Conservation (phyloP, 2,329 filamentous ascomycete species). For the Colletotrichum sp. region DNA sequence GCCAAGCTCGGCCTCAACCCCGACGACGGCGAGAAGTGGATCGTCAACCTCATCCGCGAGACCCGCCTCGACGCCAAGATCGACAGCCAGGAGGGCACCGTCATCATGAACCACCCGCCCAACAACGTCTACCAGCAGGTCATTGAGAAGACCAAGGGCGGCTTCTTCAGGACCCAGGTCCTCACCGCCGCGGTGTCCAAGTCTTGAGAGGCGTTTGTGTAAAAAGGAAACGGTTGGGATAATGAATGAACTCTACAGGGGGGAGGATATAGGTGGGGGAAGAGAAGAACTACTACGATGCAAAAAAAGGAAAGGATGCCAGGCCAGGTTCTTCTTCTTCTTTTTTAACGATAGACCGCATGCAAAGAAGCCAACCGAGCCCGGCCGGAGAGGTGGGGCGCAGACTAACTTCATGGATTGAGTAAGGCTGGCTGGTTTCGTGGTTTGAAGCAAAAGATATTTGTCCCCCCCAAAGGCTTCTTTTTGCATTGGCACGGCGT, state of each 20-base stretch:
- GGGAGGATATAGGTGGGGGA: background rate
- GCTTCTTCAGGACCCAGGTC: slow-evolving; percentile 98
- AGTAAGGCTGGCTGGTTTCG: too few species aligned
- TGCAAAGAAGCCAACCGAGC: background rate
- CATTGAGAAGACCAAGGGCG: slow-evolving; percentile 98
- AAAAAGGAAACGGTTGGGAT: background rate
- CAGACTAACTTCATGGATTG: too few species aligned
- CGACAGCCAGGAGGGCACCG: slow-evolving; percentile 97
- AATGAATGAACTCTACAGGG: background rate
- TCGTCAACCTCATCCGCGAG: slow-evolving; percentile 98
- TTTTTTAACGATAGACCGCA: background rate
- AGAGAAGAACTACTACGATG: too few species aligned
- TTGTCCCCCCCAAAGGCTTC: background rate
- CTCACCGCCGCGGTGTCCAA: slow-evolving; percentile 72
- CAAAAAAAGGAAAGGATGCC: too few species aligned
- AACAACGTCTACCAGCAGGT: slow-evolving; percentile 99
- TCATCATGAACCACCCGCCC: slow-evolving; percentile 99
- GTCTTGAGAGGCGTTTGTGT: slow-evolving; percentile 26
- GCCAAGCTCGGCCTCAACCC: slow-evolving; percentile 88
- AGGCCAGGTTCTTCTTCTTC: too few species aligned
- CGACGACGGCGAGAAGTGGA: slow-evolving; percentile 99
- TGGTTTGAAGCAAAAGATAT: too few species aligned
- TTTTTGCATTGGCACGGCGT: slow-evolving; percentile 25
- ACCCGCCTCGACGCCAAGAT: slow-evolving; percentile 98
- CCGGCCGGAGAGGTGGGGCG: too few species aligned